Evolutionary conservation across 2,329 filamentous ascomycete genomes (phyloP), one percentile per base, ranked within the genome.

Genomic region (Rhytidhysteron rufulum): DNA sequence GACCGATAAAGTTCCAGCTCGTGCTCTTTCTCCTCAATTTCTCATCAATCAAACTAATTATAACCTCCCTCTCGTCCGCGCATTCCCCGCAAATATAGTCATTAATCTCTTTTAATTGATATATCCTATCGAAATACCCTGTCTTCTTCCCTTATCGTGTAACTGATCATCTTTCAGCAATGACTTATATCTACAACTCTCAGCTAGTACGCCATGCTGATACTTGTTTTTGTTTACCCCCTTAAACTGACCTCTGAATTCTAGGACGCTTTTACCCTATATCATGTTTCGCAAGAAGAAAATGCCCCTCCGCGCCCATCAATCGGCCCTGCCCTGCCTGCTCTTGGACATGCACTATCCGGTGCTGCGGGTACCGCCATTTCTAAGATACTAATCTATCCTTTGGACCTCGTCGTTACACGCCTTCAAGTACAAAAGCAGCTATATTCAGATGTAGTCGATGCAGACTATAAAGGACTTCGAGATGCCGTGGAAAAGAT

Each of bases 401-500:
- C 89, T 2, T 77, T 95, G 42, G 85, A 88, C 54, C 77, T 94
- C 31, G 80, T 93, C 47, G 84, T 88, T 40, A 89, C 88, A 19
- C 80, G 88, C 20, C 75, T 95, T 34, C 88, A 94, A 66, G 85
- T 88, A 3, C 87, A 93, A 67, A 77, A 77, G 30, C 79, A 78
- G 51, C 66, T 81, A 13, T 69, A 68, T 10, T 49, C 55, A 3
- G 56, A 63, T 2, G 58, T 59, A n/a, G 47, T 55, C 8, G 60
- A 65, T 16, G 69, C 67, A 24, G 74, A 80, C 49, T 89, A 91
- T 61, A 70, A 71, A 20, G 78, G 79, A 41, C 72, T 93, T 32
- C 39, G 78, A 17, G 86, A 90, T 65, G 86, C 85, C 0, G 77
- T 85, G 29, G 69, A 72, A 43, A 83, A 80, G 59, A 93, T 94